Evolutionary conservation across 345 rosid species (phyloP).

Genomic region (Gossypium rotundifolium): DNA sequence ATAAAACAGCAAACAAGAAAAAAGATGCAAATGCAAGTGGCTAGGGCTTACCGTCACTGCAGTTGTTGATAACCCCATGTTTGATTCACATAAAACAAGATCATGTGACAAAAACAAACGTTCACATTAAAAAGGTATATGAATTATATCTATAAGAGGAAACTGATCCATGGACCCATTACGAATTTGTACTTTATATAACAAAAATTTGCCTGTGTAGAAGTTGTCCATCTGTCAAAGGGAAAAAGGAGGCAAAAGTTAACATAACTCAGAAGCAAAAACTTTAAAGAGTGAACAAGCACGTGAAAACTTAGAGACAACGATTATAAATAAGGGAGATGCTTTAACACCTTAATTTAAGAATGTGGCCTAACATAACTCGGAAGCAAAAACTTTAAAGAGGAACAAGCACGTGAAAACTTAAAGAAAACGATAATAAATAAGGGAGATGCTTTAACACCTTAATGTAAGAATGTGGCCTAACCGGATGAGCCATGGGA

Average conservation of each 20-base stretch:
- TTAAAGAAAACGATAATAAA: not conserved
- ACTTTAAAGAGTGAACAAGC: not conserved
- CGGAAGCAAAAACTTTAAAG: not conserved
- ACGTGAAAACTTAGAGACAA: slow-evolving; percentile 3
- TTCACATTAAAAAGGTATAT: slow-evolving; percentile 6
- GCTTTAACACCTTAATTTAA: slow-evolving; percentile 76
- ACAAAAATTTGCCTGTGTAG: slow-evolving; percentile 73
- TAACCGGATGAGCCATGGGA: slow-evolving; percentile 99
- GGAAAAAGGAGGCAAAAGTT: slow-evolving; percentile 14
- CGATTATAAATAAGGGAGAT: not conserved
- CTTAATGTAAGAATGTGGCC: slow-evolving; percentile 99
- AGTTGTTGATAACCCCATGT: slow-evolving; percentile 26
- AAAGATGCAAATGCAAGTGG: not conserved
- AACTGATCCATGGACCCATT: not conserved
- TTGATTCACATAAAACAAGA: slow-evolving; percentile 24
- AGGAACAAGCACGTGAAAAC: slow-evolving; percentile 1
- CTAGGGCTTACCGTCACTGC: slow-evolving; percentile 75
- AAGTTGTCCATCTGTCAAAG: slow-evolving; percentile 93
- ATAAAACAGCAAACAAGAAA: slow-evolving; percentile 5
- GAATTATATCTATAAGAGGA: slow-evolving; percentile 6
- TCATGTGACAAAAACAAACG: slow-evolving; percentile 18
- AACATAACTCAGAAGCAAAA: slow-evolving; percentile 13
- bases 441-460: slow-evolving; percentile 29
- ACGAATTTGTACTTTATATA: not conserved
- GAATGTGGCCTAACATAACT: slow-evolving; percentile 79